Evolutionary conservation across 352 stramenopile species (phyloP), one percentile per base, ranked within the genome.

Genomic region (Elongisporangium anandrum): DNA sequence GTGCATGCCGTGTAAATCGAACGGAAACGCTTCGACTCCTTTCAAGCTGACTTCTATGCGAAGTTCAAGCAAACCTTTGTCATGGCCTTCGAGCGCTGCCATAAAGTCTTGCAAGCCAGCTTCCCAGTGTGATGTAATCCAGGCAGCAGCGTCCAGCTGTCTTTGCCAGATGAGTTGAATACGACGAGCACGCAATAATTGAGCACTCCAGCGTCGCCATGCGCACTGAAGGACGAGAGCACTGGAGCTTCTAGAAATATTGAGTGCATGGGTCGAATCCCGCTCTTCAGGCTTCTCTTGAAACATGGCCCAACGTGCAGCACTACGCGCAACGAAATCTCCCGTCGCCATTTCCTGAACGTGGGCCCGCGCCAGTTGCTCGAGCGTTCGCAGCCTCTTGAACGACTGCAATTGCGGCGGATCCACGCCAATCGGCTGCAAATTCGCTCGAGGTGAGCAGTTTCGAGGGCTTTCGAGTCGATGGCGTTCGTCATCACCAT

Each of bases 191-290:
- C 69, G 76, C 1, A 71, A 23, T 4, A 50, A 26, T 17, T 70
- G 23, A 3, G 80, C 77, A 12, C 54, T 66, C 10, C 70, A 62
- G 6, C 57, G 70, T 54, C 74, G 60, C 77, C 77, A 88, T 0
- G 64, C 65, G 34, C 63, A 73, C 52, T 88, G 80, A 21, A 88
- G 70, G 38, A 88, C 80, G 6, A 88, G 47, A 23, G 72, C 68
- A 1, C 68, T 72, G 0, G 72, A 81, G 15, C 68, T 23, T 29
- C 68, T 67, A 21, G 73, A 66, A 4, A 68, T 57, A 15, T 45
- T 59, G 4, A 20, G 21, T 9, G 65, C 61, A 41, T 81, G 64
- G 17, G 59, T 50, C 26, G 63, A 58, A 22, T 48, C 23, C 4
- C 17, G n/a, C 4, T 47, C 19, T 15, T 38, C 7, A 17, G 20